phyloP scores from a whole-genome alignment of 352 stramenopile genomes.

The Phytophthora melonis region DNA sequence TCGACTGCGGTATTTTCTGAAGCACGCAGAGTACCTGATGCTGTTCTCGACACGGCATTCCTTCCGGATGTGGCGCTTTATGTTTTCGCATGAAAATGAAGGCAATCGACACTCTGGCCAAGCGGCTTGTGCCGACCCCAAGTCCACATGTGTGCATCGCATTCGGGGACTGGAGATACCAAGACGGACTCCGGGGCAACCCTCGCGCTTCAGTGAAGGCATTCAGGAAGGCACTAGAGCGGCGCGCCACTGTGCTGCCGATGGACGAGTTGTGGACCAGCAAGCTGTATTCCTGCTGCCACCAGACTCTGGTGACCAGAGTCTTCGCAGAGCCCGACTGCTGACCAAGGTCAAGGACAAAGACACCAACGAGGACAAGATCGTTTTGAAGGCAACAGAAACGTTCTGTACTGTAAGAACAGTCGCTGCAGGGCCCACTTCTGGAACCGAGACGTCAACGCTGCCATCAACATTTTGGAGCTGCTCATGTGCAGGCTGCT shows the following conservation, averaged over 20 bases:
- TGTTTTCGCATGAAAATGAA: background rate
- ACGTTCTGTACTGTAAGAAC: too few relatives aligned
- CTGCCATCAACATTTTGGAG: background rate
- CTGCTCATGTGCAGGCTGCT: too few relatives aligned
- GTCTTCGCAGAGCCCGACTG: background rate
- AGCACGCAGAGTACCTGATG: too few relatives aligned
- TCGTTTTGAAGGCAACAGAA: too few relatives aligned
- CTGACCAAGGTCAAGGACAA: too few relatives aligned
- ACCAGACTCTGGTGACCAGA: too few relatives aligned
- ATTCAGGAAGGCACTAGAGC: background rate
- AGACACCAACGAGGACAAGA: too few relatives aligned
- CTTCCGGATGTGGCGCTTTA: too few relatives aligned
- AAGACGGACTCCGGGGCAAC: background rate
- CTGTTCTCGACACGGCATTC: too few relatives aligned
- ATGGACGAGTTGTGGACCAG: background rate
- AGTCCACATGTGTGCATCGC: background rate
- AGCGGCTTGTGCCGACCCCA: background rate
- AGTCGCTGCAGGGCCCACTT: too few relatives aligned
- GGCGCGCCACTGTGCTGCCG: background rate
- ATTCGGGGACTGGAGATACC: background rate
- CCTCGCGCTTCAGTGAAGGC: background rate
- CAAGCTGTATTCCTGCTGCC: background rate
- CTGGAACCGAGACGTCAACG: too few relatives aligned
- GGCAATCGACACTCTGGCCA: background rate
- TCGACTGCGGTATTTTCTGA: too few relatives aligned